phyloP scores from a whole-genome alignment of 257 asterid genomes.

The Anisodus tanguticus region DNA sequence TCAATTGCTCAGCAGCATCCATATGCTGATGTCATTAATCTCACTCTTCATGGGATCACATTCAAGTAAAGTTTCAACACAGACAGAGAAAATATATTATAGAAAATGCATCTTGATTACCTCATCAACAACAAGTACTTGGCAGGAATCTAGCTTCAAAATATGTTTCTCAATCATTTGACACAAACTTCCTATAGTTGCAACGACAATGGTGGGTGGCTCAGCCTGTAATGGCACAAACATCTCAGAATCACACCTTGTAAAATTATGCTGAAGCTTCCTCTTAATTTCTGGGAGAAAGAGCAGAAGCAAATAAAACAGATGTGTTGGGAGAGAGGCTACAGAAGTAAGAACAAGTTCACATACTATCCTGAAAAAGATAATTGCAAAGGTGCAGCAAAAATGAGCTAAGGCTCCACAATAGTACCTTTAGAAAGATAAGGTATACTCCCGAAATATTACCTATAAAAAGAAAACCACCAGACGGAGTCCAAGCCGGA shows the following conservation, averaged over 20 bases:
- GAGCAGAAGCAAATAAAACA: conserved; percentile 6
- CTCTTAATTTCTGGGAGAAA: conserved; percentile 2
- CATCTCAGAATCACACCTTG: conserved; percentile 26
- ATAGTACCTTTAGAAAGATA: conserved; percentile 1
- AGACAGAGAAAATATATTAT: conserved; percentile 7
- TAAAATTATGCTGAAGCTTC: background rate
- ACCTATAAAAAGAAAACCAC: conserved; percentile 4
- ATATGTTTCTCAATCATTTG: conserved; percentile 83
- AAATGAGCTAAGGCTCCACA: conserved; percentile 2
- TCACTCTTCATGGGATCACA: conserved; percentile 2
- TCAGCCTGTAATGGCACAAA: conserved; percentile 61
- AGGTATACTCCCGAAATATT: background rate
- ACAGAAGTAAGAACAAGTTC: conserved; percentile 8
- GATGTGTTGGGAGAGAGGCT: conserved; percentile 11
- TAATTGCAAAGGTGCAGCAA: background rate
- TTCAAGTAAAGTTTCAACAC: background rate
- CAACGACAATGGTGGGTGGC: conserved; percentile 85
- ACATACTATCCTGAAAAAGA: conserved; percentile 4
- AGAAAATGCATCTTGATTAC: conserved; percentile 45
- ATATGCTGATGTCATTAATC: background rate
- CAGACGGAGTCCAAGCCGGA: background rate
- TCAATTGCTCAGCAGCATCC: conserved; percentile 13
- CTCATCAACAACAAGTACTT: conserved; percentile 94
- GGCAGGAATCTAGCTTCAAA: conserved; percentile 74
- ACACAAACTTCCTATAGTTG: conserved; percentile 84